Base-by-base conservation (phyloP, 2,329 filamentous ascomycete species). In the Paradendryphiella salina region DNA sequence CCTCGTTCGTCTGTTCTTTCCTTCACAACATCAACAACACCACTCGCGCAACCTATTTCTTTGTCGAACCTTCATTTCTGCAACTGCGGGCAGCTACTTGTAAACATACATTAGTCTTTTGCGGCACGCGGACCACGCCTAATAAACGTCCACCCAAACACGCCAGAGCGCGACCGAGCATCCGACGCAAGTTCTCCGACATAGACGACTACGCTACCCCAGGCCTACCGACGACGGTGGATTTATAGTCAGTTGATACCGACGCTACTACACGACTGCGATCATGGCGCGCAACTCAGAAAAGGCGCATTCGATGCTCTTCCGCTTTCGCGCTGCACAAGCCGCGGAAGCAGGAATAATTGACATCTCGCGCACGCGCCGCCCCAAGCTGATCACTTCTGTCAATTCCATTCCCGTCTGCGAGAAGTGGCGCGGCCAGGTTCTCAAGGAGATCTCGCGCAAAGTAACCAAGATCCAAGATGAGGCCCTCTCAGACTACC, bases 261-360 rank as follows among this genome's bases (percentile, higher is more conserved):
- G 15, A 31, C 15, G 40, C 28, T 14, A 31, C 20, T 18, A 32
- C 50, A 59, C 52, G 40, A 50, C 58, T 59, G 49, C 61, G 66
- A 66, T 39, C 61, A 69, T 71, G 93, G 92, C 93, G 70, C 93
- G 93, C 71, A 96, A 97, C 76, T 93, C 90, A 37, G 93, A 97
- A 82, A 99, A 97, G 76, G 93, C 94, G 69, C 94, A 99, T 80
- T 96, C 92, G 39, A 99, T 99, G 93, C 93, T 99, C 75, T 99
- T 96, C 80, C 93, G 94, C 81, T 99, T 99, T 81, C 90, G 94
- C 74, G 94, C 96, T 70, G 89, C 93, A 66, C 94, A 97, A 83
- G 93, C 93, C 61, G 90, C 91, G 59, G 92, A 96, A 77, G 83
- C 96, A 39, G 93, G 93, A 70, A 96, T 97, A 75, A 89, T 99